phyloP scores from a whole-genome alignment of 2,329 filamentous ascomycete species.

The Claviceps monticola region DNA sequence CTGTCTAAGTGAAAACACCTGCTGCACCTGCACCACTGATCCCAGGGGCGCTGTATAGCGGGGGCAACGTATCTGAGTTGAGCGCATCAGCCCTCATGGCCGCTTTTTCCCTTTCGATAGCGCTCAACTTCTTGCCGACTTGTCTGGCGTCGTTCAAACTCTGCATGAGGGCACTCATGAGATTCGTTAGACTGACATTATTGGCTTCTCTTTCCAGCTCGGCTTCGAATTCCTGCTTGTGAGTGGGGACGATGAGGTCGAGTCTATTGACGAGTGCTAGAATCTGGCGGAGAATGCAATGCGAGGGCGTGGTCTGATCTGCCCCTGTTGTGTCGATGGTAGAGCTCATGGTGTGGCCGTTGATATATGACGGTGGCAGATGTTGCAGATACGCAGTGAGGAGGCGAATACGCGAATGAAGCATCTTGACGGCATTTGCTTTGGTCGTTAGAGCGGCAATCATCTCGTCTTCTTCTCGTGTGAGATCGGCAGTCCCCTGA shows the following conservation, averaged over 20 bases:
- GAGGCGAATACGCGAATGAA: slow-evolving; percentile 62
- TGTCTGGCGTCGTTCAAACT: slow-evolving; percentile 58
- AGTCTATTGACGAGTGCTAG: slow-evolving; percentile 74
- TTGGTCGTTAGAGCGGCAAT: slow-evolving; percentile 65
- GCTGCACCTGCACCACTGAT: no score
- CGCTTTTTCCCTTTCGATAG: slow-evolving; percentile 34
- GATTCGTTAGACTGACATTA: slow-evolving; percentile 64
- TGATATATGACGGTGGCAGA: slow-evolving; percentile 52
- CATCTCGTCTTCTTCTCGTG: slow-evolving; percentile 45
- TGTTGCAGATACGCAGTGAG: slow-evolving; percentile 64
- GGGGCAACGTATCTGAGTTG: slow-evolving; percentile 9
- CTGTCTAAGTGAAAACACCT: no score
- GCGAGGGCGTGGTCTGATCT: slow-evolving; percentile 35
- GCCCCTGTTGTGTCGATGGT: slow-evolving; percentile 19
- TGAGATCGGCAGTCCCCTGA: slow-evolving; percentile 28
- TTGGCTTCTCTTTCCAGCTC: slow-evolving; percentile 69
- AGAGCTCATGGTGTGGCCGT: slow-evolving; percentile 28
- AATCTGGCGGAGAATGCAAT: slow-evolving; percentile 73
- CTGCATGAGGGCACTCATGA: slow-evolving; percentile 64
- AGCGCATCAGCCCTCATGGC: slow-evolving; percentile 8
- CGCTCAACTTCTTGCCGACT: slow-evolving; percentile 58
- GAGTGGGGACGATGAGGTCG: slow-evolving; percentile 63
- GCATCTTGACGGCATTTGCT: slow-evolving; percentile 85
- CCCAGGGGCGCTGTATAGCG: no score
- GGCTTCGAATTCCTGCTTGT: slow-evolving; percentile 48